Evolutionary conservation across 2,329 filamentous ascomycete genomes (phyloP), one percentile per base, ranked within the genome.

Genomic region (Esteya vermicola): DNA sequence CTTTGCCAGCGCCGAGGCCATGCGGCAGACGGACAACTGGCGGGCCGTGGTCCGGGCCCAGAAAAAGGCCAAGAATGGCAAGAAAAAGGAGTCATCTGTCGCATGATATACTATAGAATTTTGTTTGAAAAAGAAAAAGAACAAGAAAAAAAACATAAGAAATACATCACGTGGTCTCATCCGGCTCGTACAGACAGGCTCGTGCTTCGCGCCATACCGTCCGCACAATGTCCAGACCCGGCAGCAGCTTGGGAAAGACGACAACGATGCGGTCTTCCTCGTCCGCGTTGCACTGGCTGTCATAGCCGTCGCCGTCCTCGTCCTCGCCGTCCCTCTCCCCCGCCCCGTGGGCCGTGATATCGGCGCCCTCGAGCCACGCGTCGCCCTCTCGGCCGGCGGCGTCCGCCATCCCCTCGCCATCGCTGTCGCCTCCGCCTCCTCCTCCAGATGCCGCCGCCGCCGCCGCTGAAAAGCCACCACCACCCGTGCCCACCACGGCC

Each of bases 221-320:
- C 63, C 95, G 86, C 22, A 96, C 67, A 41, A 93, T 80, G 36
- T 65, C 68, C 41, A 83, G 65, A 43, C 75, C 63, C 0, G 91
- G 91, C 45, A 95, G 56, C 48, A 94, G 59, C 42, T 71, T 72
- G 3, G 89, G 89, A 56, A 98, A 98, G 4, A 96, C 86, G n/a
- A 98, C 89, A 0, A 96, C 83, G 5, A 93, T 72, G 48, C 91
- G 80, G 40, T 80, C 73, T 60, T 96, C 89, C 3, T 79, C 86
- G 50, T 93, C 82, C 16, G 30, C 6, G 10, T 30, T 18, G 37
- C 34, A 27, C 23, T 31, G 13, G 20, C 23, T 13, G 23, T 30
- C 10, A 9, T 28, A 14, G 5, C 26, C 4, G 19, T 38, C 22
- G 30, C 22, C 26, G 18, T 30, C 22, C 6, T 14, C 2, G 38